phyloP scores from a whole-genome alignment of 179 eudicot species.

The Pouteria campechiana region DNA sequence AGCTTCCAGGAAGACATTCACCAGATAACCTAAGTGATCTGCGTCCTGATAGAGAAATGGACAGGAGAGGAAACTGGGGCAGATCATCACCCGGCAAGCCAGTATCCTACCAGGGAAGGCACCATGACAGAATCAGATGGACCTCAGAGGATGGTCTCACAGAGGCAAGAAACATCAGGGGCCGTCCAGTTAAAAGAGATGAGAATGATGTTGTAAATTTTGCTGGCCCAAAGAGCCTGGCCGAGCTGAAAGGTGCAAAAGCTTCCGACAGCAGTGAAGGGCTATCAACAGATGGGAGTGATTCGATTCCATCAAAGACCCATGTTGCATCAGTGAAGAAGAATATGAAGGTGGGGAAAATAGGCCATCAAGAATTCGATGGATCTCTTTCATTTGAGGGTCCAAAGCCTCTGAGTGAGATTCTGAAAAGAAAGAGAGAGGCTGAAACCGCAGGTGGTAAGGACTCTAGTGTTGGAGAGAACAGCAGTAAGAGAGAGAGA shows the following conservation, averaged over 20 bases:
- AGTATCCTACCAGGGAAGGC: conserved; percentile 41
- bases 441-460: conserved; percentile 6
- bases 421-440: conserved; percentile 72
- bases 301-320: too few species aligned
- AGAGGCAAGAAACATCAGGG: conserved; percentile 31
- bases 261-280: conserved; percentile 20
- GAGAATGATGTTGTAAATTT: conserved; percentile 25
- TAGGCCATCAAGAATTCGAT: conserved; percentile 25
- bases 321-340: conserved; percentile 38
- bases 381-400: conserved; percentile 59
- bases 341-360: conserved; percentile 31
- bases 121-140: conserved; percentile 52
- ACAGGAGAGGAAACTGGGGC: conserved; percentile 35
- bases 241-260: conserved; percentile 48
- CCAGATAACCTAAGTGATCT: conserved; percentile 16
- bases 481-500: too few species aligned
- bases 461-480: conserved; percentile 11
- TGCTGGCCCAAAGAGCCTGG: conserved; percentile 55
- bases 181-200: conserved; percentile 29
- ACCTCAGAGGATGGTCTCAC: conserved; percentile 28
- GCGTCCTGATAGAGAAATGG: conserved; percentile 10
- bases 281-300: conserved; percentile 15
- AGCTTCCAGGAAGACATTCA: conserved; percentile 44
- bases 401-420: conserved; percentile 87
- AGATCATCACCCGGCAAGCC: conserved; percentile 46